phyloP scores from a whole-genome alignment of 257 asterid genomes.

The Nicotiana tabacum region DNA sequence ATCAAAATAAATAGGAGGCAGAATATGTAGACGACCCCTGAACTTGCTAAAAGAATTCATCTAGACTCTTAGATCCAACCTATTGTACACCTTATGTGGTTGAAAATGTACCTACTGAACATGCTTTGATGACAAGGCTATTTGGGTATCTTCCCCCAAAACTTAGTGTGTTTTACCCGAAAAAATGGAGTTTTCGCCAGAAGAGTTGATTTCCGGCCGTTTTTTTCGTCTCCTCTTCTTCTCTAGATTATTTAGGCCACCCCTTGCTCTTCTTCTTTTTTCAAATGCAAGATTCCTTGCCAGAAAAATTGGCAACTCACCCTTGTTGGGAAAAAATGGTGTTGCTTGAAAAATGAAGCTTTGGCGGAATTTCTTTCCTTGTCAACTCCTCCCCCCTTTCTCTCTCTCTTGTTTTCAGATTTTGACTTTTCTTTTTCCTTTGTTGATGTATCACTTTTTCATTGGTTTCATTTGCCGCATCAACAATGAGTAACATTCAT shows the following conservation, averaged over 20 bases:
- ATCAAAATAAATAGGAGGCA: background rate
- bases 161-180: background rate
- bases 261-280: background rate
- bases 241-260: background rate
- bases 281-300: background rate
- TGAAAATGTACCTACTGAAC: background rate
- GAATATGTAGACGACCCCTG: background rate
- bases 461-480: background rate
- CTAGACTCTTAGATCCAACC: background rate
- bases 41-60: background rate
- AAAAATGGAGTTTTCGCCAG: background rate
- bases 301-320: background rate
- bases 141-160: background rate
- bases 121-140: background rate
- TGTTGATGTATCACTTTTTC: background rate
- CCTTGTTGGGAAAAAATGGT: background rate
- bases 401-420: background rate
- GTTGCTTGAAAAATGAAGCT: conserved; percentile 1
- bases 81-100: background rate
- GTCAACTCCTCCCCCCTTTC: background rate
- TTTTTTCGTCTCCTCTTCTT: background rate
- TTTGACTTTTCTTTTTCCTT: background rate
- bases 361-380: background rate
- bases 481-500: background rate
- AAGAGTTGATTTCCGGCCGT: background rate